Evolutionary conservation across 225 moss, liverwort and hornwort species (phyloP).

Genomic region (Takakia lepidozioides): DNA sequence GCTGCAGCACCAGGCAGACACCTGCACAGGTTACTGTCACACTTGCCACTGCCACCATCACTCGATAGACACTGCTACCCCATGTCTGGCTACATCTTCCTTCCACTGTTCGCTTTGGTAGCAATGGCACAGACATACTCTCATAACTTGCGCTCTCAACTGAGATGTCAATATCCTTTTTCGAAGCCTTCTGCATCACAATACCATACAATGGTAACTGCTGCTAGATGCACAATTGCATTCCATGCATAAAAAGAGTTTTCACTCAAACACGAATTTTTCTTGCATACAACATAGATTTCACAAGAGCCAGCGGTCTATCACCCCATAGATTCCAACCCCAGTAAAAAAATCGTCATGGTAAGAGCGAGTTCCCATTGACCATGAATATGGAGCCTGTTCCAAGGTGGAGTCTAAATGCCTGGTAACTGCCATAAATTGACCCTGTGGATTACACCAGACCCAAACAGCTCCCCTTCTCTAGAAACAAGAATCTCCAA

Average conservation of each 20-base stretch:
- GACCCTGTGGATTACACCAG: too few species aligned
- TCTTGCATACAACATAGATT: too few species aligned
- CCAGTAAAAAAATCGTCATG: too few species aligned
- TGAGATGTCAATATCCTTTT: conserved; percentile 35
- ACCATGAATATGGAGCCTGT: too few species aligned
- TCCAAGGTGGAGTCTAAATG: too few species aligned
- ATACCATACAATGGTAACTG: conserved; percentile 18
- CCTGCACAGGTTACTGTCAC: conserved; percentile 61
- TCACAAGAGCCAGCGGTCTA: too few species aligned
- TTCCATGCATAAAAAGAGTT: not conserved
- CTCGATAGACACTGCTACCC: conserved; percentile 26
- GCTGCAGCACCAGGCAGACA: conserved; percentile 49
- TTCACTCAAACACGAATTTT: not conserved
- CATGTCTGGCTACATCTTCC: conserved; percentile 20
- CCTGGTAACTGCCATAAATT: too few species aligned
- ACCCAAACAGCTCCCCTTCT: too few species aligned
- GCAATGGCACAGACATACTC: conserved; percentile 9
- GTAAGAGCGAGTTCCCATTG: too few species aligned
- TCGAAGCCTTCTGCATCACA: conserved; percentile 6
- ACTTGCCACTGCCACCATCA: conserved; percentile 37
- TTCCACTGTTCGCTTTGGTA: conserved; percentile 22
- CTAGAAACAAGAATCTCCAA: too few species aligned
- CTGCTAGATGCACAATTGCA: not conserved
- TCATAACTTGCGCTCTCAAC: conserved; percentile 18
- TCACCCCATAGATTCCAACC: too few species aligned